phyloP scores from a whole-genome alignment of 1,284 basidiomycete genomes.

The Microbotryum lychnidis-dioicae region DNA sequence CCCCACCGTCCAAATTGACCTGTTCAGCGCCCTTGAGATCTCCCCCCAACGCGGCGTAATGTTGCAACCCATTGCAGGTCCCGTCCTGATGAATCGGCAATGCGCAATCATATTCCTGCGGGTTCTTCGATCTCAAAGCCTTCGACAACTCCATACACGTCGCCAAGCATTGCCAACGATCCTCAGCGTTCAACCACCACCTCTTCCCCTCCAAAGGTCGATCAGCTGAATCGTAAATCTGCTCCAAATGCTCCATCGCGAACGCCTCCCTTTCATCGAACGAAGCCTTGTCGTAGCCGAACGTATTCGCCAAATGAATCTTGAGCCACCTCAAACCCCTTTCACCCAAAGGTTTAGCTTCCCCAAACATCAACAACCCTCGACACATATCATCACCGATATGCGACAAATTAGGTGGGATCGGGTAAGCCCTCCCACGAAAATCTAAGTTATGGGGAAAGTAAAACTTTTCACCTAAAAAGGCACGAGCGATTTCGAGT shows the following conservation, averaged over 20 bases:
- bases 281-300: slow-evolving; percentile 88
- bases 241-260: slow-evolving; percentile 61
- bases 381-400: slow-evolving; percentile 92
- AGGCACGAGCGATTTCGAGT: slow-evolving; percentile 92
- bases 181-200: slow-evolving; percentile 76
- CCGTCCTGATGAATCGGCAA: slow-evolving; percentile 96
- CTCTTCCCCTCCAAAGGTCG: slow-evolving; percentile 64
- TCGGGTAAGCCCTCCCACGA: slow-evolving; percentile 92
- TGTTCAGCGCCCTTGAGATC: slow-evolving; percentile 82
- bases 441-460: slow-evolving; percentile 98
- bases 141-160: slow-evolving; percentile 77
- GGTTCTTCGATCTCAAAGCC: slow-evolving; percentile 68
- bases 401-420: slow-evolving; percentile 91
- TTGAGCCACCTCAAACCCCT: slow-evolving; percentile 78
- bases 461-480: slow-evolving; percentile 79
- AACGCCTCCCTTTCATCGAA: slow-evolving; percentile 84
- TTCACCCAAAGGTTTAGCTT: slow-evolving; percentile 67
- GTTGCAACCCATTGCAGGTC: slow-evolving; percentile 96
- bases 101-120: slow-evolving; percentile 59
- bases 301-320: slow-evolving; percentile 87
- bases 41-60: slow-evolving; percentile 94
- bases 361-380: slow-evolving; percentile 78
- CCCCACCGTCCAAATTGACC: slow-evolving; percentile 81
- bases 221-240: slow-evolving; percentile 75
- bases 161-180: slow-evolving; percentile 95